Evolutionary conservation across 2,329 filamentous ascomycete genomes (phyloP), one percentile per base, ranked within the genome.

Genomic region (Cryphonectria naterciae): DNA sequence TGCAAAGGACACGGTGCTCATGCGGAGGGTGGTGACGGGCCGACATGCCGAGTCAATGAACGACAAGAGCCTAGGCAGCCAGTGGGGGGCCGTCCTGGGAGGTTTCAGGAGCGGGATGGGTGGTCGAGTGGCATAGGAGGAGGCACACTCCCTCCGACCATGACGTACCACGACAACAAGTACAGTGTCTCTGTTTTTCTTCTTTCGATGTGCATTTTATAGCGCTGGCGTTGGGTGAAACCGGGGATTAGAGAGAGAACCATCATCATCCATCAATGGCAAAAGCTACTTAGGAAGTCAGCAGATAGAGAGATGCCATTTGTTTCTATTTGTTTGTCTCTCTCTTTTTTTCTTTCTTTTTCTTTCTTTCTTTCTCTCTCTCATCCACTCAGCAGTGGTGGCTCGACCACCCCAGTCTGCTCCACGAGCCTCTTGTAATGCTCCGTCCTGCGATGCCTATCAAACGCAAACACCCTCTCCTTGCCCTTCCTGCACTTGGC

Each of bases 1-100:
- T 35, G 89, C 92, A 4, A 91, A 88, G 77, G 93, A 95, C 75
- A 93, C 92, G 0, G 83, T 94, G 1, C 85, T 94, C 75, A 91
- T 94, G 85, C 88, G 92, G 75, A 88, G 86, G 73, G 89, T 96
- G 73, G 89, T 91, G 1, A 90, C 86, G 15, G 91, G 92, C 17
- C 88, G 85, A 70, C 83, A 89, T 68, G 78, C 78, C 1, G 86
- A 87, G 28, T 80, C 83, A 19, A 77, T 85, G 4, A 77, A 81
- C 4, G 82, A 86, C 69, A 82, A 84, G 72, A 79, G 78, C 63
- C 75, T 81, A 5, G 81, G 81, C 62, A 83, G 83, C 0, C 80
- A 83, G 15, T 88, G 85, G 86, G 83, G 81, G 19, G 81, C 82
- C 2, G 80, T 88, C 10, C 74, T 88, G 2, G 85, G 87, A 68